phyloP scores from a whole-genome alignment of 1,284 basidiomycete genomes.

The Phellopilus nigrolimitatus region DNA sequence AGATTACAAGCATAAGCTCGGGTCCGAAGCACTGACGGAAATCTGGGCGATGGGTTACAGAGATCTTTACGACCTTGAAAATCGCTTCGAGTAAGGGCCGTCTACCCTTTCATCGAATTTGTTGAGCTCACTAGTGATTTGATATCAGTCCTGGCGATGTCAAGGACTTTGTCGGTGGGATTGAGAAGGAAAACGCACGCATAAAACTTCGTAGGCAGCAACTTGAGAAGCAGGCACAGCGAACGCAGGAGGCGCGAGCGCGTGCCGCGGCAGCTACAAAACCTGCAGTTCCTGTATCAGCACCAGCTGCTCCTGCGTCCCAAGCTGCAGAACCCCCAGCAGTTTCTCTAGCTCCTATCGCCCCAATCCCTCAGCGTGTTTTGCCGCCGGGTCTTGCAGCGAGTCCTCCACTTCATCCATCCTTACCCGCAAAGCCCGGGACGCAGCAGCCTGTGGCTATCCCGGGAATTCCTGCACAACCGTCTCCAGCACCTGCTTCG shows the following conservation, averaged over 20 bases:
- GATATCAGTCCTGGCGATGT: conserved; percentile 56
- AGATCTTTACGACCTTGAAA: conserved; percentile 55
- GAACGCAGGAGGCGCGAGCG: conserved; percentile 40
- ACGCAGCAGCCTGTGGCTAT: conserved; percentile 32
- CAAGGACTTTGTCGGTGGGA: conserved; percentile 64
- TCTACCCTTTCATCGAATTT: too few species aligned
- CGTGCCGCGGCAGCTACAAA: conserved; percentile 30
- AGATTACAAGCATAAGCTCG: conserved; percentile 57
- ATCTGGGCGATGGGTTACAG: conserved; percentile 78
- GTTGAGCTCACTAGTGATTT: conserved; percentile 20
- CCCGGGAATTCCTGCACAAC: conserved; percentile 26
- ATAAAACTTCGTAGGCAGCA: conserved; percentile 58
- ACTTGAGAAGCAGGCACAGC: conserved; percentile 44
- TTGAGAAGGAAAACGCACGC: conserved; percentile 58
- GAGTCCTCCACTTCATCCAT: conserved; percentile 55
- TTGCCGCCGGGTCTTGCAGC: conserved; percentile 24
- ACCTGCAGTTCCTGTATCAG: conserved; percentile 25
- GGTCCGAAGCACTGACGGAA: conserved; percentile 64
- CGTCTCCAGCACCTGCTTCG: conserved; percentile 21
- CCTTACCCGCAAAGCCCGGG: conserved; percentile 51
- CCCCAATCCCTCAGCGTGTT: conserved; percentile 23
- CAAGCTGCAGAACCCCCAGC: conserved; percentile 19
- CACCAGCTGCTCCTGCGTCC: conserved; percentile 22
- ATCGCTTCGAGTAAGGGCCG: conserved; percentile 59
- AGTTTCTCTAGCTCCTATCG: conserved; percentile 16